Evolutionary conservation across 2,329 filamentous ascomycete genomes (phyloP).

Genomic region (Paecilomyces fulvus): DNA sequence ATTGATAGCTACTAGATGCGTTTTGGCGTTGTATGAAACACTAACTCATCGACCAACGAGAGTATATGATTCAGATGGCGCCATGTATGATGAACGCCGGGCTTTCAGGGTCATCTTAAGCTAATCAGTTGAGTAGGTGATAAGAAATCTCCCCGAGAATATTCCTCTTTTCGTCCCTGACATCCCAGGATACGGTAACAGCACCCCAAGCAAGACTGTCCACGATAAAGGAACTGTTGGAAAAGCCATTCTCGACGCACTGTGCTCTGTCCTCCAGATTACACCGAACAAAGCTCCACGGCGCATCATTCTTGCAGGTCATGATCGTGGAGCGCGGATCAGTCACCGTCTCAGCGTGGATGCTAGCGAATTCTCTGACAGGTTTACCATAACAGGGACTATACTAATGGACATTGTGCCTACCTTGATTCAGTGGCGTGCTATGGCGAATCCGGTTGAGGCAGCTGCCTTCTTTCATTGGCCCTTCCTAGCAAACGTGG

Average conservation of each 20-base stretch:
- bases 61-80: slow-evolving; percentile 1
- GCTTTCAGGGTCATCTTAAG: background rate
- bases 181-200: slow-evolving; percentile 41
- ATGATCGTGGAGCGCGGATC: slow-evolving; percentile 44
- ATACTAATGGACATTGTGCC: slow-evolving; percentile 44
- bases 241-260: slow-evolving; percentile 7
- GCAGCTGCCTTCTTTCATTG: slow-evolving; percentile 41
- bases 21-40: background rate
- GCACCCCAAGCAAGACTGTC: slow-evolving; percentile 21
- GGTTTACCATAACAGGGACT: slow-evolving; percentile 31
- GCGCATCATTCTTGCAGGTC: slow-evolving; percentile 38
- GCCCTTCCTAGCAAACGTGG: slow-evolving; percentile 42
- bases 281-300: background rate
- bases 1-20: background rate
- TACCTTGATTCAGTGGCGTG: slow-evolving; percentile 38
- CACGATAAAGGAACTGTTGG: slow-evolving; percentile 10
- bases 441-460: slow-evolving; percentile 30
- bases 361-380: slow-evolving; percentile 14
- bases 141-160: slow-evolving; percentile 29
- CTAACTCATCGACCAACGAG: background rate
- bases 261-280: background rate
- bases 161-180: slow-evolving; percentile 41
- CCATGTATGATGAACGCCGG: background rate
- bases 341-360: slow-evolving; percentile 43
- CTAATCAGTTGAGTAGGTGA: slow-evolving; percentile 16